Percentiles rank a stretch among this genome's conserved stretches.
phyloP scores from a whole-genome alignment of 2,329 filamentous ascomycete species.

The Neobulgaria alba region DNA sequence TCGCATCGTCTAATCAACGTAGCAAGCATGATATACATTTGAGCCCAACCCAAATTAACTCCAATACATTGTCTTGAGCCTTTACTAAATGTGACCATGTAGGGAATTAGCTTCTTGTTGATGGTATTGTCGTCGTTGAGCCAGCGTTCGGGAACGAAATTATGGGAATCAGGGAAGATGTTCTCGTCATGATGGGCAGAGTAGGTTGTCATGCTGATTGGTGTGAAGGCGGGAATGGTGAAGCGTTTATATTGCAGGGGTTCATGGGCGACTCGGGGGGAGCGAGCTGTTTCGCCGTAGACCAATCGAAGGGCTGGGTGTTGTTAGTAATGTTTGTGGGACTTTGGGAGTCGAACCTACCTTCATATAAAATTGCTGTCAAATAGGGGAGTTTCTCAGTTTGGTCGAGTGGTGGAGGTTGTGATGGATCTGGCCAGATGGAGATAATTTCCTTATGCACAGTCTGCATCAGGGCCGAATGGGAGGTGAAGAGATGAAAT shows the following conservation, averaged over 20 bases:
- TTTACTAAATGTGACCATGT: slow-evolving; percentile 34
- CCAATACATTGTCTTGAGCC: slow-evolving; percentile 8
- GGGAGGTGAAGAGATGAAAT: too few species aligned
- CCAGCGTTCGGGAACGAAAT: slow-evolving; percentile 9
- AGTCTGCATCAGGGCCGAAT: too few species aligned
- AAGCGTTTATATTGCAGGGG: too few species aligned
- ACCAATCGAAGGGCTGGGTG: neutral
- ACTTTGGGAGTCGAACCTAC: too few species aligned
- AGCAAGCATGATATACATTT: slow-evolving; percentile 7
- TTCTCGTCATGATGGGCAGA: slow-evolving; percentile 9
- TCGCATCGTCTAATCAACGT: too few species aligned
- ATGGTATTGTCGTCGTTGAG: too few species aligned
- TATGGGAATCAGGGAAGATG: slow-evolving; percentile 9
- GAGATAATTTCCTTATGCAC: too few species aligned
- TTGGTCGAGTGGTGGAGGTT: too few species aligned
- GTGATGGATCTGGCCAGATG: too few species aligned
- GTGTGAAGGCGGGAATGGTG: slow-evolving; percentile 9
- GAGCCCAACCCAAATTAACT: slow-evolving; percentile 9
- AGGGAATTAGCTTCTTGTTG: slow-evolving; percentile 27
- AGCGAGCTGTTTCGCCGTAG: neutral
- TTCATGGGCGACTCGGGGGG: neutral
- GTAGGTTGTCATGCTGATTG: slow-evolving; percentile 5
- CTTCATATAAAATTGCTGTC: slow-evolving; percentile 29
- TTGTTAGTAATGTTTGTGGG: too few species aligned
- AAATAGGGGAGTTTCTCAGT: slow-evolving; percentile 27